phyloP scores from a whole-genome alignment of 345 rosid species.

The Gossypium longicalyx region DNA sequence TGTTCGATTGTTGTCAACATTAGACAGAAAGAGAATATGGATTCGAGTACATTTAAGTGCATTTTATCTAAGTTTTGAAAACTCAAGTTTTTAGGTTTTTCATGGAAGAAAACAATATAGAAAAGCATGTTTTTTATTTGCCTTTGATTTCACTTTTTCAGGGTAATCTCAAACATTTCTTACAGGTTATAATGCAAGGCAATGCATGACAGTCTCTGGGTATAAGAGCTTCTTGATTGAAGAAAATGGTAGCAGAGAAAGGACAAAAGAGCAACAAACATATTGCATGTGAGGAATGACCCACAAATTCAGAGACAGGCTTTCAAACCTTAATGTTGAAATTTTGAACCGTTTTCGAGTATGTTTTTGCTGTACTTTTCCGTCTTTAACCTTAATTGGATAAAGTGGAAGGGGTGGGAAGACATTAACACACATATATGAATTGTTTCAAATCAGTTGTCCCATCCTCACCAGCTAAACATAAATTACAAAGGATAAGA shows the following conservation, averaged over 20 bases:
- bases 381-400: conserved; percentile 1
- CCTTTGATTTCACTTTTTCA: not conserved
- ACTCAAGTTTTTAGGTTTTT: too few species aligned
- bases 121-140: too few species aligned
- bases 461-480: not conserved
- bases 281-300: conserved; percentile 16
- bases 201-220: not conserved
- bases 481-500: not conserved
- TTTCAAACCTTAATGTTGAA: not conserved
- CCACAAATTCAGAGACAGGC: conserved; percentile 13
- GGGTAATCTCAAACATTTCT: not conserved
- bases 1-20: not conserved
- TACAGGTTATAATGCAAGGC: not conserved
- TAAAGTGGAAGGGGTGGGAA: not conserved
- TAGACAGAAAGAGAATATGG: accelerated
- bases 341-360: not conserved
- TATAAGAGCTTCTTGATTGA: not conserved
- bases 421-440: not conserved
- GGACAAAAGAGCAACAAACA: not conserved
- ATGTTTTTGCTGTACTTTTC: not conserved
- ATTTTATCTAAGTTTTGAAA: too few species aligned
- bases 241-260: not conserved
- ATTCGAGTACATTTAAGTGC: too few species aligned
- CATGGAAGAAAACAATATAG: too few species aligned
- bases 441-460: conserved; percentile 12